Evolutionary conservation across 2,329 filamentous ascomycete species (phyloP).

Genomic region (Trichophyton rubrum): DNA sequence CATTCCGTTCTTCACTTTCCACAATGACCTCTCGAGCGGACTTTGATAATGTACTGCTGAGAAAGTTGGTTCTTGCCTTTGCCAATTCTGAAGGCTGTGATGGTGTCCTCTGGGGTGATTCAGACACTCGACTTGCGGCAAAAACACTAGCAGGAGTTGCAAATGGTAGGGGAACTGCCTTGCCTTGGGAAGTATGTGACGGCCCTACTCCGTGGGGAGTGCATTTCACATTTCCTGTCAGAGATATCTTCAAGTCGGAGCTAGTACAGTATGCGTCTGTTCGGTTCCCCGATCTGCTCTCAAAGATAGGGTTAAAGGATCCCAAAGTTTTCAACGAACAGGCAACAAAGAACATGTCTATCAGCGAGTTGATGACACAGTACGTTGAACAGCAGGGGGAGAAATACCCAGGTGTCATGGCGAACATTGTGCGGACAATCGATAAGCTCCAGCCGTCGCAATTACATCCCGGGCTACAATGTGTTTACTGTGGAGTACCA

Average conservation of each 20-base stretch:
- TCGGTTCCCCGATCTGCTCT: constrained; percentile 39
- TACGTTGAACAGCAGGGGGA: constrained; percentile 81
- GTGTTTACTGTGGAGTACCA: constrained; percentile 57
- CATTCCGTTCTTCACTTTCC: constrained; percentile 48
- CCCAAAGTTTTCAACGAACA: constrained; percentile 24
- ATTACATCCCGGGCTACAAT: constrained; percentile 31
- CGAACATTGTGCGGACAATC: constrained; percentile 89
- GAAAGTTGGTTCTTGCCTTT: constrained; percentile 55
- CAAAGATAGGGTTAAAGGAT: constrained; percentile 32
- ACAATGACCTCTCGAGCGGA: constrained; percentile 68
- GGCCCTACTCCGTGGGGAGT: constrained; percentile 49
- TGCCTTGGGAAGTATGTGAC: constrained; percentile 74
- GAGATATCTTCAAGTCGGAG: constrained; percentile 76
- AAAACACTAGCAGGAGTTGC: constrained; percentile 76
- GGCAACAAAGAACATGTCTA: constrained; percentile 53
- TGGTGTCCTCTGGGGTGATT: constrained; percentile 69
- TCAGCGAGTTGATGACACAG: constrained; percentile 77
- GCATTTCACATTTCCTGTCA: constrained; percentile 63
- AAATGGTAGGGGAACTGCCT: constrained; percentile 72
- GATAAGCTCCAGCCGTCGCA: constrained; percentile 53
- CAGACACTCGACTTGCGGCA: constrained; percentile 76
- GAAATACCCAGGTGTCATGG: constrained; percentile 79
- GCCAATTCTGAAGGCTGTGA: constrained; percentile 51
- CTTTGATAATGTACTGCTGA: constrained; percentile 56
- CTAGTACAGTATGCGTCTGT: constrained; percentile 53